Conservation (phyloP, 768 basidiomycete genomes). For the Polyporus arcularius region DNA sequence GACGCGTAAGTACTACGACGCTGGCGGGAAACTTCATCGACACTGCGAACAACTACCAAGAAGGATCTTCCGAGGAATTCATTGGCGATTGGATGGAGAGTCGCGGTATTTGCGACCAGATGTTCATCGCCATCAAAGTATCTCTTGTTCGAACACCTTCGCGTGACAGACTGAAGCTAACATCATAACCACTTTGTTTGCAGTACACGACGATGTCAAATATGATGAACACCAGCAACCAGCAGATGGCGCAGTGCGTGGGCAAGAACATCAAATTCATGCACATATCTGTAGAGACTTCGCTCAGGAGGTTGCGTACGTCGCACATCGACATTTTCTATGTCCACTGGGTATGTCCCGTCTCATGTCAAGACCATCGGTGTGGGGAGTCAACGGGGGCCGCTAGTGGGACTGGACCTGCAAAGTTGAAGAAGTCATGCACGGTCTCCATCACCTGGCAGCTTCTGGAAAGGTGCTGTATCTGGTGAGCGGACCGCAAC, state of each 20-base stretch:
- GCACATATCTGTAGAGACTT: constrained; percentile 32
- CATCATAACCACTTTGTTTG: no score
- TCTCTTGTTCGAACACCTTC: no score
- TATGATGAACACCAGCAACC: constrained; percentile 14
- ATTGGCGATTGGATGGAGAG: constrained; percentile 45
- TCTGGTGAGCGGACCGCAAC: constrained; percentile 19
- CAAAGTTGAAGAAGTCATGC: constrained; percentile 57
- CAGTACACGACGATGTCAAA: constrained; percentile 32
- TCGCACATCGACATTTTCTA: constrained; percentile 48
- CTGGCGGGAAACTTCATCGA: constrained; percentile 36
- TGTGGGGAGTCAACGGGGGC: no score
- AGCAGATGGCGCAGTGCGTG: constrained; percentile 39
- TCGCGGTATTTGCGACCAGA: constrained; percentile 38
- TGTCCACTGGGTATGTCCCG: constrained; percentile 34
- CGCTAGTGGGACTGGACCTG: constrained; percentile 50
- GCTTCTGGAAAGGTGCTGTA: constrained; percentile 47
- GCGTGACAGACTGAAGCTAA: no score
- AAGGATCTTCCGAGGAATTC: constrained; percentile 38
- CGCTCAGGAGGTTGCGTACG: constrained; percentile 46
- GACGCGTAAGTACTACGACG: constrained; percentile 36
- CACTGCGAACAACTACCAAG: constrained; percentile 40
- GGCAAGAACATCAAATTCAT: constrained; percentile 45
- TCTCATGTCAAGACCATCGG: constrained; percentile 27
- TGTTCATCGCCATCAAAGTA: constrained; percentile 36
- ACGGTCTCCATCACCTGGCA: constrained; percentile 50